Percentiles rank a stretch among this genome's conserved stretches.
These are phyloP conservation scores for Brassica juncea DNA, from an alignment of 345 rosid species.

Conservation along the genomic window DNA sequence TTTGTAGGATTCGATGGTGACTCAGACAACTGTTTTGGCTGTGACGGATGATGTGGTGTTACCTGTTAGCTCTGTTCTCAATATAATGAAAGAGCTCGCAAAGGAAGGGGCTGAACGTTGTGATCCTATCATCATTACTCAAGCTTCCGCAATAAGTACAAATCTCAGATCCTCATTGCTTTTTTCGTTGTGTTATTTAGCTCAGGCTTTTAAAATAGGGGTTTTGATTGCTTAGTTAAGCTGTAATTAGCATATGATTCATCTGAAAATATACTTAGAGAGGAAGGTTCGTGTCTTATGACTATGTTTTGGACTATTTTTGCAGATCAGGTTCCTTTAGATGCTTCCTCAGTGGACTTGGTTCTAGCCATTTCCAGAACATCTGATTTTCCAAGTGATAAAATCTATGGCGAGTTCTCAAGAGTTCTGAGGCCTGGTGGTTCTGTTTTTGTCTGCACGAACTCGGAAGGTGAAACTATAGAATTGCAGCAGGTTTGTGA, in stretches of 20 bases:
- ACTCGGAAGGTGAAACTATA: slow-evolving; percentile 37
- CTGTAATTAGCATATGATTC: not conserved
- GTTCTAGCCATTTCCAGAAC: slow-evolving; percentile 53
- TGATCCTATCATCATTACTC: slow-evolving; percentile 60
- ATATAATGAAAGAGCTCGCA: slow-evolving; percentile 44
- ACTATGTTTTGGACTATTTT: slow-evolving; percentile 1
- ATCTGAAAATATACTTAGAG: not conserved
- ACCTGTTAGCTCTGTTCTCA: slow-evolving; percentile 41
- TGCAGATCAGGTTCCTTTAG: slow-evolving; percentile 69
- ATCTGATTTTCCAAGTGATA: slow-evolving; percentile 58
- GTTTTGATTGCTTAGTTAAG: not conserved
- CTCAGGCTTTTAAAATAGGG: not conserved
- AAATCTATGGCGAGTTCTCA: slow-evolving; percentile 51
- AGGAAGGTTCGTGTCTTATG: slow-evolving; percentile 2
- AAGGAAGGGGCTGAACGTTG: slow-evolving; percentile 38
- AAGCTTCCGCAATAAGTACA: slow-evolving; percentile 60
- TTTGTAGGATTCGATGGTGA: slow-evolving; percentile 29
- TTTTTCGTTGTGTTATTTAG: not conserved
- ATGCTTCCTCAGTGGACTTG: slow-evolving; percentile 56
- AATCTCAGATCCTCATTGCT: slow-evolving; percentile 2
- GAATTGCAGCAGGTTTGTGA: slow-evolving; percentile 53
- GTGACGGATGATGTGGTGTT: slow-evolving; percentile 42
- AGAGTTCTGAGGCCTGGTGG: slow-evolving; percentile 82
- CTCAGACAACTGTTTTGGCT: slow-evolving; percentile 28
- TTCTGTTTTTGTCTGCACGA: slow-evolving; percentile 47